These are phyloP conservation scores for Penicillium chermesinum DNA, from an alignment of 495 filamentous ascomycete species.

Conservation along the genomic window DNA sequence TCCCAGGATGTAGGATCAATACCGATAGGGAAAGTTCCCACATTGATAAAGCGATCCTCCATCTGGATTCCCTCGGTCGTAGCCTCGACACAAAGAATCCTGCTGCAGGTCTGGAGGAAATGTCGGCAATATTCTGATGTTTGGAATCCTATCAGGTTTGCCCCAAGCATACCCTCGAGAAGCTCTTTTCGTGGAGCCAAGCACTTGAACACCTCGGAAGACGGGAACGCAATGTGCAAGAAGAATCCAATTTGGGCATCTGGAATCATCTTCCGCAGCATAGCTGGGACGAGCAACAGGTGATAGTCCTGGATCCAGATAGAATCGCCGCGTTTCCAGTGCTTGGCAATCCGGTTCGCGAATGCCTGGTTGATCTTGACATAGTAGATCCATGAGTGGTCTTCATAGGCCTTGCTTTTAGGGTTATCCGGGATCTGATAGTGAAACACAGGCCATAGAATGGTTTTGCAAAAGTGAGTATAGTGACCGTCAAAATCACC, in stretches of 20 bases:
- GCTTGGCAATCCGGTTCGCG: conserved; percentile 79
- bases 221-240: conserved; percentile 89
- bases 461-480: conserved; percentile 86
- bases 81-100: conserved; percentile 78
- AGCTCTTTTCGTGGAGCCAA: conserved; percentile 77
- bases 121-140: conserved; percentile 88
- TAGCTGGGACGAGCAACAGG: conserved; percentile 80
- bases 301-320: conserved; percentile 97
- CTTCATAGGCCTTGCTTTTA: conserved; percentile 94
- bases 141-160: conserved; percentile 88
- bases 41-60: conserved; percentile 89
- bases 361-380: conserved; percentile 85
- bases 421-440: conserved; percentile 96
- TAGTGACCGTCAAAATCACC: conserved; percentile 91
- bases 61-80: conserved; percentile 81
- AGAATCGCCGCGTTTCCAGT: conserved; percentile 85
- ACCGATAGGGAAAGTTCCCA: conserved; percentile 61
- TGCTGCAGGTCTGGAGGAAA: conserved; percentile 89
- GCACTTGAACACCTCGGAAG: conserved; percentile 90
- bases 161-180: conserved; percentile 83
- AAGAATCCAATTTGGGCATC: conserved; percentile 95
- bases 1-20: conserved; percentile 76
- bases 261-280: conserved; percentile 79
- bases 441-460: conserved; percentile 88
- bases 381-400: conserved; percentile 94